These are phyloP conservation scores for Begonia masoniana DNA, from an alignment of 306 rosid species.

Conservation along the genomic window DNA sequence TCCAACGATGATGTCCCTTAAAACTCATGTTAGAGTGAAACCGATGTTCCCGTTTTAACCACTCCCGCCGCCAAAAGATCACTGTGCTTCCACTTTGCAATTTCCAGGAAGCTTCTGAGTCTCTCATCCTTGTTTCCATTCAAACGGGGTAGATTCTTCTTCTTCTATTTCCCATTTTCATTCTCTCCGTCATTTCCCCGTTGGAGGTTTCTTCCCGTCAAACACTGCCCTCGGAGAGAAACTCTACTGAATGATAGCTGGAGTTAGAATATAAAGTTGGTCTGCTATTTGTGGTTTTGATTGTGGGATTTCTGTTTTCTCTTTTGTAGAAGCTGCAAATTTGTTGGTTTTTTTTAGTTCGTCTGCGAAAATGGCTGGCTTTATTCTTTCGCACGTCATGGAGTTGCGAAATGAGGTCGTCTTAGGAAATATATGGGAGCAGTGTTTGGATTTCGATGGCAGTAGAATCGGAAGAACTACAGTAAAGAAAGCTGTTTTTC, in stretches of 20 bases:
- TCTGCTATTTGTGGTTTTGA: background rate
- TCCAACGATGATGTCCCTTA: background rate
- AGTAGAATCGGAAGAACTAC: slow-evolving; percentile 24
- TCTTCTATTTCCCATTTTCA: too few relatives aligned
- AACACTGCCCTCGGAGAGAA: too few relatives aligned
- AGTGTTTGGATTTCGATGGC: slow-evolving; percentile 13
- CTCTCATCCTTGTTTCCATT: too few relatives aligned
- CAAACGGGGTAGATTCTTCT: too few relatives aligned
- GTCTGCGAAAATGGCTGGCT: slow-evolving; percentile 33
- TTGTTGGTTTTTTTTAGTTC: slow-evolving; percentile 23
- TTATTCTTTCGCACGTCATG: slow-evolving; percentile 25
- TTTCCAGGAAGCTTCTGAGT: too few relatives aligned
- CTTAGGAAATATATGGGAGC: slow-evolving; percentile 28
- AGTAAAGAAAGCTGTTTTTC: slow-evolving; percentile 30
- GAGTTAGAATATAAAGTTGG: slow-evolving; percentile 8
- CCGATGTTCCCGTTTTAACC: too few relatives aligned
- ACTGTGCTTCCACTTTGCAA: background rate
- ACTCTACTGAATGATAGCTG: background rate
- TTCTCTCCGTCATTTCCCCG: too few relatives aligned
- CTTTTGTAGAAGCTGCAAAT: slow-evolving; percentile 7
- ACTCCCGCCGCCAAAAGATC: too few relatives aligned
- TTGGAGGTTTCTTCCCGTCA: too few relatives aligned
- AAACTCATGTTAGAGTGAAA: too few relatives aligned
- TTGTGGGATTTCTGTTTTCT: background rate
- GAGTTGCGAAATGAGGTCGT: slow-evolving; percentile 23